Evolutionary conservation across 2,329 filamentous ascomycete species (phyloP).

Genomic region (Hypoxylon sp.): DNA sequence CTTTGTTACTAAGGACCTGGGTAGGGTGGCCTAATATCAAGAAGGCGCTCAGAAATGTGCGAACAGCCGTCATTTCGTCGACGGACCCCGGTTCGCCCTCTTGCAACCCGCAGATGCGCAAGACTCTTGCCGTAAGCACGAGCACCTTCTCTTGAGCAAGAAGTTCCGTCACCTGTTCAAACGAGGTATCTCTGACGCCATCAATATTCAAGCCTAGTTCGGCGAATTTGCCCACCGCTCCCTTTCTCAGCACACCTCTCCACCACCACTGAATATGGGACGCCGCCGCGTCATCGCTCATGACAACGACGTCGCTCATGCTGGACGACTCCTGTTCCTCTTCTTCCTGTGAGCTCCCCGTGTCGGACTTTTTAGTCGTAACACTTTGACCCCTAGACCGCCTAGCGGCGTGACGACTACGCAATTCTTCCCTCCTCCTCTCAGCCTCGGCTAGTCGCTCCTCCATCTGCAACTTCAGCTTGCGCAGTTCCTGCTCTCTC

Average conservation of each 20-base stretch:
- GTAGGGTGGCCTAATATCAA: constrained; percentile 83
- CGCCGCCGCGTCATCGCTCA: constrained; percentile 72
- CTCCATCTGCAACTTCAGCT: constrained; percentile 79
- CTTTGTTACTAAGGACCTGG: constrained; percentile 80
- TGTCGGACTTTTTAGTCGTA: constrained; percentile 52
- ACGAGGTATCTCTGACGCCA: constrained; percentile 74
- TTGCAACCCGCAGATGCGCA: constrained; percentile 76
- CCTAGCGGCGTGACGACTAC: constrained; percentile 65
- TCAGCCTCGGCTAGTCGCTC: constrained; percentile 84
- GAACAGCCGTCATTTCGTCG: constrained; percentile 75
- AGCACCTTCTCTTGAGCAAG: constrained; percentile 76
- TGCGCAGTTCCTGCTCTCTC: constrained; percentile 77
- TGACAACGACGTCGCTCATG: constrained; percentile 64
- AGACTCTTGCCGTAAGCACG: constrained; percentile 71
- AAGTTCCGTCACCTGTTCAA: constrained; percentile 78
- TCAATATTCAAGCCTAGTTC: constrained; percentile 77
- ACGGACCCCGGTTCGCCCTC: constrained; percentile 73
- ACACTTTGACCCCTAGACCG: constrained; percentile 66
- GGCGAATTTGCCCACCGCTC: constrained; percentile 73
- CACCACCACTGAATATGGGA: constrained; percentile 77
- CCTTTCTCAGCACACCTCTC: constrained; percentile 69
- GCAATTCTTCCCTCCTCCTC: constrained; percentile 73
- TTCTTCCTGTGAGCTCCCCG: constrained; percentile 58
- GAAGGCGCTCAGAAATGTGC: constrained; percentile 83
- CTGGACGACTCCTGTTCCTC: constrained; percentile 60